Percentiles rank a stretch among this genome's conserved stretches.
Conservation (phyloP, 108 stramenopile genomes). For the Mediolabrus comicus region DNA sequence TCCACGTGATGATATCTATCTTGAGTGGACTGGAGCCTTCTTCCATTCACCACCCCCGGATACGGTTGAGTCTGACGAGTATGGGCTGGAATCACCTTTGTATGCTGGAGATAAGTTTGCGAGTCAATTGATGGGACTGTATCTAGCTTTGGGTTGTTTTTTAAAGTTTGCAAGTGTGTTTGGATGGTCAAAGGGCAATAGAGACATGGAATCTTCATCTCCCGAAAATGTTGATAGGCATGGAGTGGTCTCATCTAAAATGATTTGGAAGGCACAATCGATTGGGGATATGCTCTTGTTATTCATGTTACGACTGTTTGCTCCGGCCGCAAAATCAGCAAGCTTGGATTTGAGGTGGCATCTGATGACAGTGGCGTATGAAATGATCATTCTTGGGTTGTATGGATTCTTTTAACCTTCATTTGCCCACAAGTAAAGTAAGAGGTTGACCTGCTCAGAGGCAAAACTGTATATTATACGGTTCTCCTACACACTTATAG, state of each 20-base stretch:
- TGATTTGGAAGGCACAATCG: constrained; percentile 81
- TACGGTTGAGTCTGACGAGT: constrained; percentile 65
- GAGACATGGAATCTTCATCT: constrained; percentile 24
- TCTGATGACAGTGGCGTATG: constrained; percentile 80
- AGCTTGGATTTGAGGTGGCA: constrained; percentile 90
- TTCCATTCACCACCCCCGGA: constrained; percentile 86
- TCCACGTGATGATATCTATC: constrained; percentile 87
- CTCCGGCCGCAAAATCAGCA: constrained; percentile 64
- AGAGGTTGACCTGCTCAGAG: too few relatives aligned
- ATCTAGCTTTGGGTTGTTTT: constrained; percentile 60
- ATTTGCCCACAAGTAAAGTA: too few relatives aligned
- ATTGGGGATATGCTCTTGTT: constrained; percentile 62
- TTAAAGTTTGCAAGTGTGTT: constrained; percentile 67
- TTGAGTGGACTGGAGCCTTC: constrained; percentile 87
- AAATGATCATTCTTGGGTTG: constrained; percentile 67
- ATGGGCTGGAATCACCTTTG: constrained; percentile 68
- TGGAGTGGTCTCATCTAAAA: constrained; percentile 62
- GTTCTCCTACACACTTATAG: too few relatives aligned
- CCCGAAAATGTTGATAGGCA: constrained; percentile 66
- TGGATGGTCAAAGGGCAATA: constrained; percentile 37
- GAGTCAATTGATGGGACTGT: constrained; percentile 68
- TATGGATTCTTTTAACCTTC: not conserved
- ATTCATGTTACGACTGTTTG: constrained; percentile 73
- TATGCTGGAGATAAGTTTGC: constrained; percentile 80
- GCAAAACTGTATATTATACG: too few relatives aligned